phyloP scores from a whole-genome alignment of 441 rosid species.

The Kokia cookei region DNA sequence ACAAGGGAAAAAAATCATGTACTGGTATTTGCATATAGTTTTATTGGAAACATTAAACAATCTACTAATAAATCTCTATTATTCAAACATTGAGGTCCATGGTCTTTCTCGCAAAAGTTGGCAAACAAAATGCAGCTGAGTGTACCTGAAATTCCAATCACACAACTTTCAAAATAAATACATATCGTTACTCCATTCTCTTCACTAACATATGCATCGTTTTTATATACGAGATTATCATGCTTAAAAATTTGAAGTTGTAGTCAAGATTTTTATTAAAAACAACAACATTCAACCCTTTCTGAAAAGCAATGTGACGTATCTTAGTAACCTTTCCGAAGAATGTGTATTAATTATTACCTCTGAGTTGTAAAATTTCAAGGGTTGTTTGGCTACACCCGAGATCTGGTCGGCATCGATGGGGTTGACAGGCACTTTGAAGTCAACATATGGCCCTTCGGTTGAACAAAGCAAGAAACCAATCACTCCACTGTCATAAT shows the following conservation, averaged over 20 bases:
- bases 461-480: slow-evolving; percentile 83
- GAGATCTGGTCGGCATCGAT: slow-evolving; percentile 23
- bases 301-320: too few relatives aligned
- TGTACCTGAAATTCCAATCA: slow-evolving; percentile 39
- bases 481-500: slow-evolving; percentile 56
- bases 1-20: too few relatives aligned
- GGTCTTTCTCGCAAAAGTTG: slow-evolving; percentile 50
- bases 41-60: too few relatives aligned
- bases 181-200: too few relatives aligned
- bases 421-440: slow-evolving; percentile 53
- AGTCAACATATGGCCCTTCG: slow-evolving; percentile 64
- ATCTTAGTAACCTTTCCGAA: background rate
- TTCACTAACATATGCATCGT: too few relatives aligned
- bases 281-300: too few relatives aligned
- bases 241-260: too few relatives aligned
- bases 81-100: background rate
- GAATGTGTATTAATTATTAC: slow-evolving; percentile 18
- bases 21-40: too few relatives aligned
- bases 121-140: slow-evolving; percentile 70
- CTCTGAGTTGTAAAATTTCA: slow-evolving; percentile 64
- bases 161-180: background rate
- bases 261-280: too few relatives aligned
- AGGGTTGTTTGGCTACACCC: slow-evolving; percentile 49
- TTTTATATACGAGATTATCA: too few relatives aligned
- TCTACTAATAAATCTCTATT: too few relatives aligned